Base-by-base conservation (phyloP, 257 asterid species). In the Solanum arcanum region DNA sequence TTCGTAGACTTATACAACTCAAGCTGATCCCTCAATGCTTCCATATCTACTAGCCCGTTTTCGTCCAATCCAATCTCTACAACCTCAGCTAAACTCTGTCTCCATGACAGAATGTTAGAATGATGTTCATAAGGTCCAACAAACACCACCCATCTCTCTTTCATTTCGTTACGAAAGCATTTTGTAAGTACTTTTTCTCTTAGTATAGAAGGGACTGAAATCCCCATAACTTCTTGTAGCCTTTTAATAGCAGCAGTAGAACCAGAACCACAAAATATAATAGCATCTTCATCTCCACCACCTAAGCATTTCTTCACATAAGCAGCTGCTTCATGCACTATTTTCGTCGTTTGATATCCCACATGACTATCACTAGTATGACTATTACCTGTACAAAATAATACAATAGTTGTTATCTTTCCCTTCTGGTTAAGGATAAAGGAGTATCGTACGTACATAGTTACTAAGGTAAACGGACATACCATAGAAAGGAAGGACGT, bases 91-190 rank as follows among this genome's bases (percentile, higher is more conserved):
- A 93, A 84, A 92, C 92, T 93, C 85, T 91, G 92, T 74, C 93
- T 91, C 95, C 94, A 93, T 0, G 95, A 89, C 64, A 92, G 92
- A 12, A 93, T 64, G 90, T 93, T 93, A 13, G 95, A 92, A 86
- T 93, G 95, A 92, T 92, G 95, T 89, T 93, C 95, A 82, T 92
- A 92, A 9, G 95, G 93, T 2, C 95, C 95, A 2, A 93, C 89
- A 15, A 93, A 84, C 0, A 91, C 93, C 6, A 91, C 93, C 94
- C 93, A 93, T 64, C 93, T 88, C 72, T 93, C 94, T 20, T 90
- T 76, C 0, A 12, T 76, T 41, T 76, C 86, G 1, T 84, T 21
- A 20, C 88, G 69, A 1, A 92, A 29, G 62, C 86, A 87, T 59
- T 62, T 70, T 74, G 83, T 12, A 7, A 92, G 59, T 41, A 92